Base-by-base conservation (phyloP, 2,329 filamentous ascomycete species). In the Ophiostoma populinum region DNA sequence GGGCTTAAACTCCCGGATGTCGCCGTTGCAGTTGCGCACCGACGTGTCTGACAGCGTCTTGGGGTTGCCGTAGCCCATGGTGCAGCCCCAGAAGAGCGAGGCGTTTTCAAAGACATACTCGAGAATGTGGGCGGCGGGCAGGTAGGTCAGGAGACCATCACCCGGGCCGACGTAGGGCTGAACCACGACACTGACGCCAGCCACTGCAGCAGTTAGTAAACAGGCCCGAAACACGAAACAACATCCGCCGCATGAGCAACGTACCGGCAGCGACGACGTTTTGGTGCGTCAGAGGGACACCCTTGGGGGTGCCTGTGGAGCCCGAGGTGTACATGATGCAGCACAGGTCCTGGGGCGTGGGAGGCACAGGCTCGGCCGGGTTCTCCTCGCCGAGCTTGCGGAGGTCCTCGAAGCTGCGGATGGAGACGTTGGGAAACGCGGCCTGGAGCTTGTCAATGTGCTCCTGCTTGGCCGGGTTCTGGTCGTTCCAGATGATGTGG, bases 31-130 rank as follows among this genome's bases (percentile, higher is more conserved):
- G 56, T 92, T 86, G 45, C 78, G 75, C 48, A 92, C 77, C 5
- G 78, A 86, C 24, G 62, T 61, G 51, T 92, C 82, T 5, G 83
- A 87, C 40, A 92, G 65, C 3, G 83, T 92, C 54, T 80, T 78
- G 25, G 81, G 79, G 54, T 82, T 86, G 43, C 83, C 83, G 55
- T 92, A 92, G 28, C 83, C 83, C 76, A 92, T 83, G 37, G 75
- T 81, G 38, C 79, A 72, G 48, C 83, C 83, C 82, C 82, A 92
- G 61, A 71, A 85, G 42, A 92, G 57, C 40, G 73, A 75, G 9
- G 80, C 70, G 50, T 86, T 87, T 58, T 92, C 83, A 50, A 92
- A 90, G 45, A 92, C 80, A 50, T 83, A 87, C 53, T 92, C 83
- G 47, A 92, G 70, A 50, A 92, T 92, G 51, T 92, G 83, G 2